A percentile compares a stretch with the other conserved stretches of the same genome.
Conservation (phyloP, 306 rosid genomes). For the Oxytropis ochrocephala region DNA sequence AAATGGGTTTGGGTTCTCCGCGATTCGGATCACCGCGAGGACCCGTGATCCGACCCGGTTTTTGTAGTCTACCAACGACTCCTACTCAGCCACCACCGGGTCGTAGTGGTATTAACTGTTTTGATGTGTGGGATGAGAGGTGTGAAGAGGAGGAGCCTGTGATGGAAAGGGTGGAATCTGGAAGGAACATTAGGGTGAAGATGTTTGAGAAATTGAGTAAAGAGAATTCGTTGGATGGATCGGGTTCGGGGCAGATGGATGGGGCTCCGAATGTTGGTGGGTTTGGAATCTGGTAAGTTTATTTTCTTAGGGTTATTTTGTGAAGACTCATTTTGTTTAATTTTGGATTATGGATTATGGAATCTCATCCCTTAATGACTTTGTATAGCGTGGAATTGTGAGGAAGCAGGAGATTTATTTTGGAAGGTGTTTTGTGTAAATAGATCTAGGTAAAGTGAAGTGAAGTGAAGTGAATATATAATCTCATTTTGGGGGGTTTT, state of each 20-base stretch:
- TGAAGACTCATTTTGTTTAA: slow-evolving; percentile 1
- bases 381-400: neutral
- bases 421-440: slow-evolving; percentile 38
- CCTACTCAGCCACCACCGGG: slow-evolving; percentile 50
- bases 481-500: slow-evolving; percentile 14
- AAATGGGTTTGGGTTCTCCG: slow-evolving; percentile 47
- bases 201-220: slow-evolving; percentile 86
- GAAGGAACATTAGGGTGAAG: slow-evolving; percentile 56
- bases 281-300: slow-evolving; percentile 49
- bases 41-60: slow-evolving; percentile 63
- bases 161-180: slow-evolving; percentile 96
- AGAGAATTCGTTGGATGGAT: slow-evolving; percentile 56
- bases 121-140: slow-evolving; percentile 42
- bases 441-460: slow-evolving; percentile 30
- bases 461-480: neutral
- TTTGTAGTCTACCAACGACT: slow-evolving; percentile 64
- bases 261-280: slow-evolving; percentile 73
- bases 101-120: slow-evolving; percentile 26
- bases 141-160: slow-evolving; percentile 80
- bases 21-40: slow-evolving; percentile 58
- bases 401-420: slow-evolving; percentile 21
- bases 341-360: too few relatives aligned
- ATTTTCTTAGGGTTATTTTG: neutral
- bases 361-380: too few relatives aligned
- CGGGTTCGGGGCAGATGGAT: slow-evolving; percentile 3